Percentiles rank a stretch among this genome's conserved stretches.
Conservation (phyloP, 2,329 filamentous ascomycete species). For the Pestalotiopsis sp. region DNA sequence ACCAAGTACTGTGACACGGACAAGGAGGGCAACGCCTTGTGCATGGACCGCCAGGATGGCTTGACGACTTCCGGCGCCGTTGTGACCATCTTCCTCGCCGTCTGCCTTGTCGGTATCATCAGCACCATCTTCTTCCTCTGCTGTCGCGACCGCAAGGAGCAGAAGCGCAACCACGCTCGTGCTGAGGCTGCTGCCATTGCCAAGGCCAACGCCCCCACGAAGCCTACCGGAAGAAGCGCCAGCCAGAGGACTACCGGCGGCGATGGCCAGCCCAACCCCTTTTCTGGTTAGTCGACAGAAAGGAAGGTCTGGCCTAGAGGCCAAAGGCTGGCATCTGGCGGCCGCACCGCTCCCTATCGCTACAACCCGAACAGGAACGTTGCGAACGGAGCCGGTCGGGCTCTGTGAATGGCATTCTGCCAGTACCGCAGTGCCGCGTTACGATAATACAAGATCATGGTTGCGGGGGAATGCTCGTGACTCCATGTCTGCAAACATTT, state of each 20-base stretch:
- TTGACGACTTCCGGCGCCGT: constrained; percentile 46
- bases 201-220: constrained; percentile 34
- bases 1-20: constrained; percentile 49
- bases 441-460: background rate
- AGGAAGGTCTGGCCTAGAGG: background rate
- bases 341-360: background rate
- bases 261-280: constrained; percentile 6
- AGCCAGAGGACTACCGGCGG: constrained; percentile 6
- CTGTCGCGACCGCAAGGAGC: constrained; percentile 50
- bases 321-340: background rate
- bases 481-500: background rate
- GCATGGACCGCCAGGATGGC: constrained; percentile 41
- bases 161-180: constrained; percentile 45
- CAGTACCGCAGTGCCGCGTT: background rate
- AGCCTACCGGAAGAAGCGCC: background rate
- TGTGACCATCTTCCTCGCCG: constrained; percentile 49
- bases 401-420: background rate
- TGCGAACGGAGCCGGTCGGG: background rate
- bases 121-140: constrained; percentile 51
- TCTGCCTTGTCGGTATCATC: constrained; percentile 39
- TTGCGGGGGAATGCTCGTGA: background rate
- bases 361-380: background rate
- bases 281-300: constrained; percentile 7
- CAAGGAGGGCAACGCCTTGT: constrained; percentile 40
- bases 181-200: constrained; percentile 54